Base-by-base conservation (phyloP, 2,329 filamentous ascomycete genomes). In the Lecanicillium sp. region DNA sequence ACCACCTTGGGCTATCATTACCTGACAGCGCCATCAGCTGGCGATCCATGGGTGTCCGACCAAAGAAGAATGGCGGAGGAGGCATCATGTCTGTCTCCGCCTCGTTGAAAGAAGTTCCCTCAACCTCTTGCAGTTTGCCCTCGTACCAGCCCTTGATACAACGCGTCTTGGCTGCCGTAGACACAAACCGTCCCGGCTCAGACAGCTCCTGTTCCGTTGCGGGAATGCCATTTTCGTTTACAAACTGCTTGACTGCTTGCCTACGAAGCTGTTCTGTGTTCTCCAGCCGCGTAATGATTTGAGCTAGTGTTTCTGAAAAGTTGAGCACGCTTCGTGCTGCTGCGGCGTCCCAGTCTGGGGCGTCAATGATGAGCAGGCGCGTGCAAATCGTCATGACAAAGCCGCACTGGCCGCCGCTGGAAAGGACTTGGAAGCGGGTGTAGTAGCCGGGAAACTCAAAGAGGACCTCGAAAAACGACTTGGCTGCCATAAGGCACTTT, bases 401-500 rank as follows among this genome's bases (percentile, higher is more conserved):
- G 7, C 50, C 35, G n/a, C 54, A 37, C 40, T 58, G 52, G 28
- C 47, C 42, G 8, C 49, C 41, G 1, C 45, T 45, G 4, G 48
- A 44, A 29, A 54, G 54, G 4, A 55, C 37, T 7, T 48, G 47
- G 38, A 40, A 50, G 18, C 53, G 33, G 22, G 52, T 41, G 4
- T 44, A 48, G 17, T 54, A 51, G 2, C 55, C 38, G 2, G 56
- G 48, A 4, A 58, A 45, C 2, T 50, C 50, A 7, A 59, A 49
- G 12, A 61, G 35, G 6, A 55, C 47, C 16, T 50, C 49, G 19
- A 61, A 58, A 40, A 58, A 65, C 4, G 51, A 48, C 29, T 46
- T 49, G 12, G 56, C 54, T 29, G 62, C 56, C 17, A 54, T 42
- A 8, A 66, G 47, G 42, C 61, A 60, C 41, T 58, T 55, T 9